Evolutionary conservation across 495 filamentous ascomycete species (phyloP).

Genomic region (Cryomyces antarcticus): DNA sequence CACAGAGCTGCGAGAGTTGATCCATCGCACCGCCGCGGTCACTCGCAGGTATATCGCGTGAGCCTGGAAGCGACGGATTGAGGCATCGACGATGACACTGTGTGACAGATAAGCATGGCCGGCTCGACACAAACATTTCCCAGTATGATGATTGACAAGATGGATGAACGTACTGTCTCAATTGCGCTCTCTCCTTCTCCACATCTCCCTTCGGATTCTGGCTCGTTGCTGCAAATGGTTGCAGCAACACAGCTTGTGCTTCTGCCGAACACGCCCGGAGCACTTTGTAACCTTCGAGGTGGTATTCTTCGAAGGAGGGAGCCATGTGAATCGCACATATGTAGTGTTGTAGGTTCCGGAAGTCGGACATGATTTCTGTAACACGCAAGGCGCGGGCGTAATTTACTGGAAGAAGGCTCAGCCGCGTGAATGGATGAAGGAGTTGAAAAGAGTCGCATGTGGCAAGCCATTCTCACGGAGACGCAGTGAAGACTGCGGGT

Average conservation of each 20-base stretch:
- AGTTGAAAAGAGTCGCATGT: not conserved
- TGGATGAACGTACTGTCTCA: conserved; percentile 41
- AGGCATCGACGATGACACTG: conserved; percentile 62
- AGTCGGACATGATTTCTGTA: conserved; percentile 69
- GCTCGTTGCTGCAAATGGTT: conserved; percentile 38
- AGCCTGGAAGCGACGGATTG: conserved; percentile 59
- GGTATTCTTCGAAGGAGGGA: conserved; percentile 43
- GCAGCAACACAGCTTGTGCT: conserved; percentile 51
- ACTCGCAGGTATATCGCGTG: conserved; percentile 72
- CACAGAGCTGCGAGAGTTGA: conserved; percentile 46
- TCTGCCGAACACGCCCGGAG: conserved; percentile 56
- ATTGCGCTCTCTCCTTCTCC: conserved; percentile 52
- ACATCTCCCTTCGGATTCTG: conserved; percentile 33
- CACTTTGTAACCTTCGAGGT: conserved; percentile 58
- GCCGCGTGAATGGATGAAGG: no score
- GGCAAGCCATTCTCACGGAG: not conserved
- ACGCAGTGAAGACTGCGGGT: not conserved
- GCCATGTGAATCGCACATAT: conserved; percentile 49
- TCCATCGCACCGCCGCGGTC: conserved; percentile 59
- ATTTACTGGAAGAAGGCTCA: conserved; percentile 39
- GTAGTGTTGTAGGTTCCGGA: conserved; percentile 60
- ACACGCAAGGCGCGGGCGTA: conserved; percentile 62
- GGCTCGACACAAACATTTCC: not conserved
- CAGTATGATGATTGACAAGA: not conserved
- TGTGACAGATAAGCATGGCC: not conserved